These are phyloP conservation scores for Claviceps monticola DNA, from an alignment of 2,329 filamentous ascomycete genomes.

Conservation along the genomic window DNA sequence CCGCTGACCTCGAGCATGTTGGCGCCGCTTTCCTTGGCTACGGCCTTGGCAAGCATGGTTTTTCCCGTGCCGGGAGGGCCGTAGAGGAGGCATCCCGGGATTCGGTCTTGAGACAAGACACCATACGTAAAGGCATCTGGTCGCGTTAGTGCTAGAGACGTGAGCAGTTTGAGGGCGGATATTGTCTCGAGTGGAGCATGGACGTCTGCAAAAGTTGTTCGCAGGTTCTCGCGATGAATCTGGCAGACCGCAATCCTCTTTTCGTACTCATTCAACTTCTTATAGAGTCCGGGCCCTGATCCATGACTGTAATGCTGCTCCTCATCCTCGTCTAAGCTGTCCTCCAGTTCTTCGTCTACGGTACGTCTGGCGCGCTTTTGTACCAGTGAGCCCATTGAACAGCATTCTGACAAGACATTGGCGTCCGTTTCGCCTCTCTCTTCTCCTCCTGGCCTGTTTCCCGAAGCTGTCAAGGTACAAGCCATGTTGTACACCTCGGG, in stretches of 20 bases:
- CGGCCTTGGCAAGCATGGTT: conserved; percentile 54
- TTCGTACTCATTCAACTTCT: conserved; percentile 62
- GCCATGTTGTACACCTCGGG: conserved; percentile 27
- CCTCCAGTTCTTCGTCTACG: conserved; percentile 16
- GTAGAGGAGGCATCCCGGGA: conserved; percentile 78
- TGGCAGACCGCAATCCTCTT: conserved; percentile 71
- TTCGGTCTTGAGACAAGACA: conserved; percentile 79
- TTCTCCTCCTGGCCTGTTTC: conserved; percentile 6
- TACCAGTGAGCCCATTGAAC: conserved; percentile 19
- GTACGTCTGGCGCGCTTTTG: conserved; percentile 18
- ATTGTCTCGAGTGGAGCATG: conserved; percentile 72
- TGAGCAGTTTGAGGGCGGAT: conserved; percentile 77
- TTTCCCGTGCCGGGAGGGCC: conserved; percentile 74
- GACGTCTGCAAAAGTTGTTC: conserved; percentile 77
- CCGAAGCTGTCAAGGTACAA: conserved; percentile 16
- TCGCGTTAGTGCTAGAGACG: conserved; percentile 69
- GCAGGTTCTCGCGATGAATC: conserved; percentile 67
- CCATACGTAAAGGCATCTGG: conserved; percentile 96
- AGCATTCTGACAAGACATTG: conserved; percentile 17
- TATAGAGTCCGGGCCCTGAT: conserved; percentile 12
- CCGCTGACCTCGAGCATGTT: conserved; percentile 79
- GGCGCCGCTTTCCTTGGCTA: conserved; percentile 54
- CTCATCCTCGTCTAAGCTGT: conserved; percentile 10
- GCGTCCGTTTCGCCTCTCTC: conserved; percentile 7
- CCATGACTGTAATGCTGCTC: conserved; percentile 15